phyloP scores from a whole-genome alignment of 2,329 filamentous ascomycete genomes.

The Neonectria hederae region DNA sequence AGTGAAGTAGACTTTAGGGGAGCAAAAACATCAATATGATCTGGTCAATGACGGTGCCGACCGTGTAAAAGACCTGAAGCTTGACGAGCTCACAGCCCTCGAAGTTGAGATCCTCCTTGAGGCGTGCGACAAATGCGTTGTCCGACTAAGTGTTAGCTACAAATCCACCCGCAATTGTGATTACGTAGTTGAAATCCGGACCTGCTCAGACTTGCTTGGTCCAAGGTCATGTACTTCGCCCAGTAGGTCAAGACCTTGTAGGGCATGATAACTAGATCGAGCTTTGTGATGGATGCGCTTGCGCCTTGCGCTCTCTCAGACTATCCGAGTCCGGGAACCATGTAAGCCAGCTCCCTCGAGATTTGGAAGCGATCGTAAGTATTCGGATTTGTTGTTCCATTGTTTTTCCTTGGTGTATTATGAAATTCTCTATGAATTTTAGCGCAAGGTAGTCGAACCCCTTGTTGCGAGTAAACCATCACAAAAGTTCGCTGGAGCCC shows the following conservation, averaged over 20 bases:
- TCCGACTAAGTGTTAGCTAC: constrained; percentile 44
- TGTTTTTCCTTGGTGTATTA: too few species aligned
- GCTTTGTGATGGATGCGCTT: constrained; percentile 60
- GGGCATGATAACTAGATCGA: constrained; percentile 64
- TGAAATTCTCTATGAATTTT: too few species aligned
- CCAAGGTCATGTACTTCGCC: constrained; percentile 64
- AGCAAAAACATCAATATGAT: constrained; percentile 63
- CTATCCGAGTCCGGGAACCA: constrained; percentile 59
- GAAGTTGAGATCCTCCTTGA: constrained; percentile 62
- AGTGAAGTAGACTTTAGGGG: constrained; percentile 57
- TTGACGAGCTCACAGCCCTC: constrained; percentile 64
- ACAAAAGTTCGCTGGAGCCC: too few species aligned
- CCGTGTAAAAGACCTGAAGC: constrained; percentile 59
- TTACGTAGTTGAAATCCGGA: neutral
- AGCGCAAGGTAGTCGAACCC: too few species aligned
- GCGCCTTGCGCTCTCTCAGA: constrained; percentile 49
- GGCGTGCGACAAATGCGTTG: constrained; percentile 64
- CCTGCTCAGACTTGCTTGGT: constrained; percentile 61
- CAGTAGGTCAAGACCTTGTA: constrained; percentile 65
- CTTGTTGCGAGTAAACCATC: too few species aligned
- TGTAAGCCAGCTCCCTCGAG: constrained; percentile 40
- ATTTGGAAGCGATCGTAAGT: neutral
- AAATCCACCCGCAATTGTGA: neutral
- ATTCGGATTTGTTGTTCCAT: too few species aligned
- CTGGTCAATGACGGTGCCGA: constrained; percentile 60